Evolutionary conservation across 257 asterid species (phyloP), one percentile per base, ranked within the genome.

Genomic region (Plantago elongata): DNA sequence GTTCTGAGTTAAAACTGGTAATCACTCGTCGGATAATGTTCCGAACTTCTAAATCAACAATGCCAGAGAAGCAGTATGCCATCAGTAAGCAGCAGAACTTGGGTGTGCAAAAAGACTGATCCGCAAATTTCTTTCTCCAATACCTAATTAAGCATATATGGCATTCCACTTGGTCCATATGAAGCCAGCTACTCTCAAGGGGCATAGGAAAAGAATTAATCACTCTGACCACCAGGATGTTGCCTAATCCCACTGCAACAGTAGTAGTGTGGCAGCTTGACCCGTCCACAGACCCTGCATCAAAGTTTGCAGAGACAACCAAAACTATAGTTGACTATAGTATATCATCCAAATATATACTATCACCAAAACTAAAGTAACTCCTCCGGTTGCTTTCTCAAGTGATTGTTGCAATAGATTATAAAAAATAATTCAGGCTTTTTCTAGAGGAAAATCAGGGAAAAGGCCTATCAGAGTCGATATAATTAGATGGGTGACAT

Each of bases 251-350:
- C 97, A 43, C 96, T 77, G 90, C 97, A 90, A 67, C 97, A 90
- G 75, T 74, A 90, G 82, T 81, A 85, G 79, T 90, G 97, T 42
- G 96, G 97, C 49, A 89, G 80, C 76, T 93, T 93, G 30, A 85
- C 99, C 67, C 85, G 86, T 49, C 99, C 97, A 5, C 99, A 93
- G 6, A 60, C 96, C 90, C 99, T 93, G 83, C 68, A 34, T 5
- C 40, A 71, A 58, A 73, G 13, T 63, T 37, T 52, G 13, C 58
- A 64, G 40, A 50, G 9, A 43, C 7, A 49, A 38, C 14, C 45
- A 4, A 22, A 18, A 30, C 8, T 34, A 38, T 10, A 46, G 18
- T 34, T 55, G 27, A 22, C 67, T 56, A 18, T 14, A 13, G 54
- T 43, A 46, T 30, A 13, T 13, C 18, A 49, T 29, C 27, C 27